Evolutionary conservation across 2,329 filamentous ascomycete genomes (phyloP), one percentile per base, ranked within the genome.

Genomic region (Nectriaceae sp.): DNA sequence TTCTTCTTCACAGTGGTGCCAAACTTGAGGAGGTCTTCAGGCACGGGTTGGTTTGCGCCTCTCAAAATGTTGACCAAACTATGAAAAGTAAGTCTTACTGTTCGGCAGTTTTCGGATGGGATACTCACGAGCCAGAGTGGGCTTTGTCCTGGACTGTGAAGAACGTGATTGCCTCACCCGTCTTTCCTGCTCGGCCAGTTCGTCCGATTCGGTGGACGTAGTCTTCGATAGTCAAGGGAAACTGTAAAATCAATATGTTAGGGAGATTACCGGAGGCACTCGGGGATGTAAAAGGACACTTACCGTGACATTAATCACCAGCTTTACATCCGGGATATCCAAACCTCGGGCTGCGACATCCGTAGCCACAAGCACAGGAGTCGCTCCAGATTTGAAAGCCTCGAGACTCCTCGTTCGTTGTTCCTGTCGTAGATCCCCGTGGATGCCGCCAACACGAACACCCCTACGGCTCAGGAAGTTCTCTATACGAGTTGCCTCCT

Each of bases 1-100:
- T 97, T 97, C 84, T 96, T 97, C 84, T 97, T 99, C 44, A 99
- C 94, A 1, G 93, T 97, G 19, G 91, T 96, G 63, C 94, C 94
- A 61, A 97, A 99, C 74, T 96, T 97, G 69, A 97, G 78, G 31
- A 99, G 76, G 21, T 90, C 88, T 37, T 96, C 90, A 3, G 94
- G 94, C 1, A 99, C 90, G 11, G 85, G 80, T 71, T 99, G 94
- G 57, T 90, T 90, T 20, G 94, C 92, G n/a, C 85, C 89, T 72
- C 89, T 95, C 54, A 99, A 82, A 47, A 99, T 91, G 68, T 97
- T 97, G 75, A 97, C 88, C 61, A 99, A 76, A 10, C 88, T 92
- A 60, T 47, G 65, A 37, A 61, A 53, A 48, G 54, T 59, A 19
- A 54, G 58, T 49, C 15, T 35, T 29, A 6, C 24, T 6, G 13